Evolutionary conservation across 345 rosid species (phyloP).

Genomic region (Geranium brycei): DNA sequence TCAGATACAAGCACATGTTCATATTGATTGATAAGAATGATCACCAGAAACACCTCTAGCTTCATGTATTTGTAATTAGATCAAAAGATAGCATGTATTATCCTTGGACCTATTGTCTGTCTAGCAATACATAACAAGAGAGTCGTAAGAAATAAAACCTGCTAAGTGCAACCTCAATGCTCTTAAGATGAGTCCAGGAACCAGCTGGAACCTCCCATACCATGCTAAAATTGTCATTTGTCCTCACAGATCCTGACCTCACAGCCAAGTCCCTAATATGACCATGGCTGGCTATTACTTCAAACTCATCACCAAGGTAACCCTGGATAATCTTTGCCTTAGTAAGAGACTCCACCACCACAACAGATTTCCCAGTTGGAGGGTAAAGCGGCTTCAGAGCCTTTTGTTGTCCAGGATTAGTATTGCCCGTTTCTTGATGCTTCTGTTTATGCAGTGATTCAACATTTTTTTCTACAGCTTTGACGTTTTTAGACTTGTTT

Average conservation of each 20-base stretch:
- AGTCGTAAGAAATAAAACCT: conserved; percentile 32
- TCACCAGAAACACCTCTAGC: neutral
- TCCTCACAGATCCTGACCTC: conserved; percentile 94
- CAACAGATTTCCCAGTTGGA: conserved; percentile 66
- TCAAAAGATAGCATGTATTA: neutral
- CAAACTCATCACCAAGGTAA: conserved; percentile 79
- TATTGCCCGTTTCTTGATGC: conserved; percentile 23
- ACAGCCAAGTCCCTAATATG: conserved; percentile 95
- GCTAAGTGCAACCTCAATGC: conserved; percentile 75
- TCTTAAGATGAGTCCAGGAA: conserved; percentile 96
- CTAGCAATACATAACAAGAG: neutral
- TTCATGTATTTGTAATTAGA: neutral
- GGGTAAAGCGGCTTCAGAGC: conserved; percentile 55
- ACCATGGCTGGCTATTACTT: conserved; percentile 93
- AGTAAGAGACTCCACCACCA: conserved; percentile 85
- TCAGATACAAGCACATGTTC: neutral
- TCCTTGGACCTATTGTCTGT: neutral
- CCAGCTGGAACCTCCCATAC: conserved; percentile 98
- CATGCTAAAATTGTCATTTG: conserved; percentile 95
- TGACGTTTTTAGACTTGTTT: conserved; percentile 6
- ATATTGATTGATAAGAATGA: neutral
- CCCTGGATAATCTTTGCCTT: conserved; percentile 92
- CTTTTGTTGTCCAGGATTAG: conserved; percentile 30
- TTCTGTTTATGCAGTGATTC: conserved; percentile 22
- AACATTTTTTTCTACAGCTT: conserved; percentile 20